Conservation (phyloP, 306 rosid species). For the Canavalia ensiformis region DNA sequence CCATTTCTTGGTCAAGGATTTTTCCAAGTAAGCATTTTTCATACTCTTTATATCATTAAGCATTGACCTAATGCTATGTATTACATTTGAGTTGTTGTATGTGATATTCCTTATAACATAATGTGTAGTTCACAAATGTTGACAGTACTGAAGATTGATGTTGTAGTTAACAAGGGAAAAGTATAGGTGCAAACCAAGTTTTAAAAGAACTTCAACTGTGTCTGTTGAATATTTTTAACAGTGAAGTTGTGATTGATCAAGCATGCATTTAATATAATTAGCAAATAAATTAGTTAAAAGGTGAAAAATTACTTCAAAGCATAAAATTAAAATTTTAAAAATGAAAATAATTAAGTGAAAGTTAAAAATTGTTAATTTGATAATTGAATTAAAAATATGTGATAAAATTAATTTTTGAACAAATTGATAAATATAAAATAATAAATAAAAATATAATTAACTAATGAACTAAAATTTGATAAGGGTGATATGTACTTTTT, state of each 20-base stretch:
- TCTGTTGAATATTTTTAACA: not conserved
- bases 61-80: constrained; percentile 16
- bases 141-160: not conserved
- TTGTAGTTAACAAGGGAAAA: not conserved
- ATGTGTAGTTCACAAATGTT: not conserved
- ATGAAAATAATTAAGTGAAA: too few relatives aligned
- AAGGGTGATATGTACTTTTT: too few relatives aligned
- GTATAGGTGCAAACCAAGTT: not conserved
- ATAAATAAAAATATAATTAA: too few relatives aligned
- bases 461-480: too few relatives aligned
- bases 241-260: not conserved
- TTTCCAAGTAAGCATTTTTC: constrained; percentile 71
- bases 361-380: too few relatives aligned
- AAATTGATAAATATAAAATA: too few relatives aligned
- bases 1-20: constrained; percentile 94
- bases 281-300: too few relatives aligned
- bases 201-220: not conserved
- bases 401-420: too few relatives aligned
- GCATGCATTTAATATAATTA: too few relatives aligned
- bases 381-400: too few relatives aligned
- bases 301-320: too few relatives aligned
- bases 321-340: too few relatives aligned
- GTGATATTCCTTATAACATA: constrained; percentile 4
- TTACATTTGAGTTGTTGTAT: not conserved
- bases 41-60: not conserved